Evolutionary conservation across 2,329 filamentous ascomycete species (phyloP).

Genomic region (Geosmithia morbida): DNA sequence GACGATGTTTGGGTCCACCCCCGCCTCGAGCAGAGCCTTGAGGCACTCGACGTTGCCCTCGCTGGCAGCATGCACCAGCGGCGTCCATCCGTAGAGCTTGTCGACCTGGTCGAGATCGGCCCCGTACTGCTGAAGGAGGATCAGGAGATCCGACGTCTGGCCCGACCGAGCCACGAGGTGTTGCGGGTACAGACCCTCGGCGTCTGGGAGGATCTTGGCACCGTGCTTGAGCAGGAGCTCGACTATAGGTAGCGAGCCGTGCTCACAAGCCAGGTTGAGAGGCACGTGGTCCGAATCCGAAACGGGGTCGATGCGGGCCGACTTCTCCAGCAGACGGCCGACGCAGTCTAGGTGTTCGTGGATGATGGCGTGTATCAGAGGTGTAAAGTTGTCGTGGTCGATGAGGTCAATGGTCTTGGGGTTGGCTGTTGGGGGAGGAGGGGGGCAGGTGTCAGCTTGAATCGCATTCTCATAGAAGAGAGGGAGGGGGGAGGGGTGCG

Average conservation of each 20-base stretch:
- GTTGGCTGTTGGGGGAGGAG: conserved; percentile 30
- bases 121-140: conserved; percentile 71
- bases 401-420: conserved; percentile 70
- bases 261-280: conserved; percentile 86
- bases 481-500: not conserved
- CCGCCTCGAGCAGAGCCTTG: conserved; percentile 63
- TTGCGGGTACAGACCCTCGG: conserved; percentile 92
- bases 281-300: conserved; percentile 88
- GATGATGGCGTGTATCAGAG: conserved; percentile 87
- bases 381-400: conserved; percentile 95
- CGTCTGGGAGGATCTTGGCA: conserved; percentile 78
- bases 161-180: conserved; percentile 88
- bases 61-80: conserved; percentile 87
- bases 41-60: conserved; percentile 89
- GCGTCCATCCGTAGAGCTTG: conserved; percentile 95
- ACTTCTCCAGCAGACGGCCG: conserved; percentile 57
- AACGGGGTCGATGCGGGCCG: conserved; percentile 73
- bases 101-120: conserved; percentile 86
- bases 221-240: conserved; percentile 69
- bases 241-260: conserved; percentile 74
- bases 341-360: conserved; percentile 74
- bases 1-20: conserved; percentile 62
- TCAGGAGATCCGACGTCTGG: conserved; percentile 62
- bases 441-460: not conserved
- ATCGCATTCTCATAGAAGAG: no score